A percentile compares a stretch with the other conserved stretches of the same genome.
These are phyloP conservation scores for Fusarium tjaetaba DNA, from an alignment of 2,329 filamentous ascomycete genomes.

Conservation along the genomic window DNA sequence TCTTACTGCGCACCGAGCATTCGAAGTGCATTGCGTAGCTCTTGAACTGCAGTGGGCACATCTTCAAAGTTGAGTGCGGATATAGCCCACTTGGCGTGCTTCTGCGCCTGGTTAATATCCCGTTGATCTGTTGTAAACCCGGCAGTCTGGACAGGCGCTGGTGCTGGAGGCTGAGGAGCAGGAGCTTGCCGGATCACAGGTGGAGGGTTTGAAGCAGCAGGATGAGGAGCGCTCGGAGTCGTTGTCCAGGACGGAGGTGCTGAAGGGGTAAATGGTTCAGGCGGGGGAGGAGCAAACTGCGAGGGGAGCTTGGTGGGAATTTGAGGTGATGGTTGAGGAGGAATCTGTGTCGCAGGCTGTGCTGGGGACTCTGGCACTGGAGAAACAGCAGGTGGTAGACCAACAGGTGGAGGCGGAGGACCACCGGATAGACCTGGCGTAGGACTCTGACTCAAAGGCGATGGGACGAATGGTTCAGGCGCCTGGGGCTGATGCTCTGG, in stretches of 20 bases:
- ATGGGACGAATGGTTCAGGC: constrained; percentile 47
- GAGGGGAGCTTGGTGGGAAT: constrained; percentile 41
- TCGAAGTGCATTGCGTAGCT: constrained; percentile 79
- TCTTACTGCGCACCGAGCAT: constrained; percentile 68
- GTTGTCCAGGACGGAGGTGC: constrained; percentile 36
- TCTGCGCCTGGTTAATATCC: constrained; percentile 85
- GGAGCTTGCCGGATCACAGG: constrained; percentile 32
- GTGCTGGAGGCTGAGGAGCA: constrained; percentile 10
- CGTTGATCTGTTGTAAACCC: constrained; percentile 42
- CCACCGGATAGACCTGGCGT: constrained; percentile 33
- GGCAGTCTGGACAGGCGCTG: constrained; percentile 12
- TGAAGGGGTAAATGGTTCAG: constrained; percentile 33
- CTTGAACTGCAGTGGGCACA: constrained; percentile 86
- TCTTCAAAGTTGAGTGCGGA: constrained; percentile 98
- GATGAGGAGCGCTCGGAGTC: constrained; percentile 36
- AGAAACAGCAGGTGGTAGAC: constrained; percentile 21
- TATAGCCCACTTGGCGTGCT: constrained; percentile 97
- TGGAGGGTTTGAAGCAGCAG: constrained; percentile 33
- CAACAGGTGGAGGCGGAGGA: constrained; percentile 29
- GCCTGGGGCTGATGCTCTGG: constrained; percentile 14
- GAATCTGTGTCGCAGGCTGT: constrained; percentile 36
- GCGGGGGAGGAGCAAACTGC: constrained; percentile 37
- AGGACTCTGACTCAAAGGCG: constrained; percentile 48
- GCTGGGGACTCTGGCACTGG: constrained; percentile 19
- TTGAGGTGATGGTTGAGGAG: constrained; percentile 45